A percentile compares a stretch with the other conserved stretches of the same genome.
phyloP scores from a whole-genome alignment of 169 alveolate genomes.

The Amoebophrya sp. region DNA sequence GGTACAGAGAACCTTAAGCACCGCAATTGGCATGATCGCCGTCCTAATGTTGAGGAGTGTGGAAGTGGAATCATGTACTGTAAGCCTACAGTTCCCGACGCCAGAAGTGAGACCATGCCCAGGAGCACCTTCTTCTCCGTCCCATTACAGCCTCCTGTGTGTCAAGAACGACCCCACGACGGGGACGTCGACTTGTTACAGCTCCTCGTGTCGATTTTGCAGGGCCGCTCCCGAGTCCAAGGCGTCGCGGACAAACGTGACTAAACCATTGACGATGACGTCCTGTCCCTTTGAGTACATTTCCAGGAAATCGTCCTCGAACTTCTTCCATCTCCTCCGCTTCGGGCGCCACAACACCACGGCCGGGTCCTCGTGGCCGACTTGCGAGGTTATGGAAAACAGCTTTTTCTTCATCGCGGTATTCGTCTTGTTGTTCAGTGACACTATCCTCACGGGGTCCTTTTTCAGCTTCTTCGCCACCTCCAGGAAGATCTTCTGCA shows the following conservation, averaged over 20 bases:
- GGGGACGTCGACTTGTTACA: background rate
- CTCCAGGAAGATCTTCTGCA: background rate
- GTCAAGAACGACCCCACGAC: too few species aligned
- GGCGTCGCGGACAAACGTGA: background rate
- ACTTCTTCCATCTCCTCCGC: background rate
- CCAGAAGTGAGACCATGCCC: too few species aligned
- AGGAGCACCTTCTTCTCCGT: too few species aligned
- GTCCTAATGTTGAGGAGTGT: too few species aligned
- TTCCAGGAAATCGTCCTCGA: background rate
- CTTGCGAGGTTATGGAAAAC: background rate
- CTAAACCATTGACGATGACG: background rate
- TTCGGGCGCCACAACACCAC: constrained; percentile 1
- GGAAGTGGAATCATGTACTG: too few species aligned
- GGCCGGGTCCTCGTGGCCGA: background rate
- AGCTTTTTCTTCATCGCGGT: background rate
- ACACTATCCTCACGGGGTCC: background rate
- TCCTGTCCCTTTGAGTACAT: background rate
- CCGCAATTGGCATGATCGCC: too few species aligned
- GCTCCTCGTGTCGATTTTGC: background rate
- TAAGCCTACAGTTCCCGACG: too few species aligned
- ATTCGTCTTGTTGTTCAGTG: background rate
- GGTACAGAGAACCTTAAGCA: too few species aligned
- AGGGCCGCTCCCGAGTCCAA: background rate
- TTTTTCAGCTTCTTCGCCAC: background rate
- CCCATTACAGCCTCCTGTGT: too few species aligned